phyloP scores from a whole-genome alignment of 192 early-diverging fungal genomes.

The Podila minutissima region DNA sequence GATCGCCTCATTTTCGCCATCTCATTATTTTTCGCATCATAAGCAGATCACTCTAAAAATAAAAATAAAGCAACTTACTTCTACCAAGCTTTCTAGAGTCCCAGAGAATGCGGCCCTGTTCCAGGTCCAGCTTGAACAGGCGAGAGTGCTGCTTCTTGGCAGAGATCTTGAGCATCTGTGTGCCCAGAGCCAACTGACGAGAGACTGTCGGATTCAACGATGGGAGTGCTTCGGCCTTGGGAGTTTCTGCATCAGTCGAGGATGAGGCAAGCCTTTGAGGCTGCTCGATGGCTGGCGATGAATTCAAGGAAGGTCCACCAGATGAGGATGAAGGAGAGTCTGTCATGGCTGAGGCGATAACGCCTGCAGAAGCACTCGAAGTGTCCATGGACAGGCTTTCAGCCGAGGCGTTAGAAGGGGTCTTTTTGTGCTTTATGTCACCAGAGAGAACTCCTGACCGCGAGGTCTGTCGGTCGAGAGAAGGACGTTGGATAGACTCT shows the following conservation, averaged over 20 bases:
- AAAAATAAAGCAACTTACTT: conserved; percentile 29
- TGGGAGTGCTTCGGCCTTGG: conserved; percentile 3
- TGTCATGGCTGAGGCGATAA: not conserved
- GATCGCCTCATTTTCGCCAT: not conserved
- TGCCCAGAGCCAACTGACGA: conserved; percentile 38
- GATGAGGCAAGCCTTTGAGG: not conserved
- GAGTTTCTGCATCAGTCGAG: not conserved
- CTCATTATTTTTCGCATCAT: not conserved
- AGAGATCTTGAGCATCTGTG: conserved; percentile 50
- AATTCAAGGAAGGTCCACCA: not conserved
- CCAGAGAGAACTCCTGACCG: conserved; percentile 8
- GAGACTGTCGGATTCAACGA: conserved; percentile 11
- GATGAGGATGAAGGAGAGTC: not conserved
- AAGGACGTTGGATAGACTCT: conserved; percentile 11
- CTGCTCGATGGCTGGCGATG: conserved; percentile 5
- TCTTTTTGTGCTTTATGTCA: conserved; percentile 2
- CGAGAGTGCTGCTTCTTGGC: conserved; percentile 52
- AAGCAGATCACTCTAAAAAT: not conserved
- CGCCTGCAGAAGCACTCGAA: not conserved
- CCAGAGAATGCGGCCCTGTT: conserved; percentile 55
- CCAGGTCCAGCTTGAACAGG: conserved; percentile 54
- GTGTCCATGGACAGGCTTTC: conserved; percentile 6
- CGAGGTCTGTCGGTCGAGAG: conserved; percentile 23
- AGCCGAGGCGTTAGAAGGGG: conserved; percentile 17
- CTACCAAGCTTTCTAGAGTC: conserved; percentile 57